Evolutionary conservation across 495 filamentous ascomycete genomes (phyloP).

Genomic region (Neurospora sp.): DNA sequence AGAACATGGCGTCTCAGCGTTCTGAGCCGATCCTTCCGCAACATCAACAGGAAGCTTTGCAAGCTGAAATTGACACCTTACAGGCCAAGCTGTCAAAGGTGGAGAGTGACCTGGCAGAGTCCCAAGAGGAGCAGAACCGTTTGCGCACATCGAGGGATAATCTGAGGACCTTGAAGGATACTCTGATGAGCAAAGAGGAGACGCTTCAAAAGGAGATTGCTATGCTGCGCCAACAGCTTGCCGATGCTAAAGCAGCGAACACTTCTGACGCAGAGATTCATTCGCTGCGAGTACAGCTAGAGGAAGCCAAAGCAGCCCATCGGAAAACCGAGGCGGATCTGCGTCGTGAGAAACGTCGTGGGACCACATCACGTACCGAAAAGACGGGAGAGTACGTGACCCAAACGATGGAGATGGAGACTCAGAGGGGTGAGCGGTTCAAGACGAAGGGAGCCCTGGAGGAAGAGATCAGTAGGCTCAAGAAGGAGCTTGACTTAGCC

Average conservation of each 20-base stretch:
- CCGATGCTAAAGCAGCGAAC: not conserved
- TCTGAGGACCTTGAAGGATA: not conserved
- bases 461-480: not conserved
- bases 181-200: not conserved
- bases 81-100: not conserved
- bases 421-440: not conserved
- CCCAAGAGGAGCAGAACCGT: not conserved
- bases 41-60: not conserved
- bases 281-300: not conserved
- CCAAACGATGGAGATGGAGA: not conserved
- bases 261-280: not conserved
- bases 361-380: not conserved
- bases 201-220: not conserved
- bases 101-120: not conserved
- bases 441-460: not conserved
- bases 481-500: not conserved
- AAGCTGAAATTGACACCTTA: not conserved
- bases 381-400: not conserved
- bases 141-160: not conserved
- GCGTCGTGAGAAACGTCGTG: not conserved
- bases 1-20: not conserved
- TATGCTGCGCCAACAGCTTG: not conserved
- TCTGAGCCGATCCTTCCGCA: not conserved
- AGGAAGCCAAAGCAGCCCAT: not conserved
- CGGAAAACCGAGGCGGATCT: not conserved